Percentiles rank a stretch among this genome's conserved stretches.
These are phyloP conservation scores for Stephania yunnanensis DNA, from an alignment of 164 flowering plant genomes.

Conservation along the genomic window DNA sequence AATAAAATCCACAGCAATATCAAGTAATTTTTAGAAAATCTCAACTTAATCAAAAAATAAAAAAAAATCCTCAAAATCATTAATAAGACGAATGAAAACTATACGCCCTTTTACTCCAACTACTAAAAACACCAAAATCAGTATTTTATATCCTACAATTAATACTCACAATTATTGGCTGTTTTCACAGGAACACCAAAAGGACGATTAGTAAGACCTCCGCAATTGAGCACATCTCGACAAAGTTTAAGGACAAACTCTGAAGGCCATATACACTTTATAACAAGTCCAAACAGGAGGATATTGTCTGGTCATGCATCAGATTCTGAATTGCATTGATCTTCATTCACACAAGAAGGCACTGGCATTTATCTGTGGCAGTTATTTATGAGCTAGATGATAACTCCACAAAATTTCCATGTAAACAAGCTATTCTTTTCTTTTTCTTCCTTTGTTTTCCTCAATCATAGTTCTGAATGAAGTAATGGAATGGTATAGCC, in stretches of 20 bases:
- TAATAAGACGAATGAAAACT: not conserved
- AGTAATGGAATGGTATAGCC: not conserved
- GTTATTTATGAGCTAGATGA: not conserved
- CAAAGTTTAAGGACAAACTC: conserved; percentile 36
- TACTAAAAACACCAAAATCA: not conserved
- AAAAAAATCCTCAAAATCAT: not conserved
- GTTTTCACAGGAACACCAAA: conserved; percentile 35
- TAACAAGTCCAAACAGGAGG: conserved; percentile 31
- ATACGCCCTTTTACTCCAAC: not conserved
- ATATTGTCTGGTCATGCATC: conserved; percentile 40
- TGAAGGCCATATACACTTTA: conserved; percentile 31
- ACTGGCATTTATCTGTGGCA: not conserved
- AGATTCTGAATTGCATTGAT: conserved; percentile 57
- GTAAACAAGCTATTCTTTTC: too few species aligned
- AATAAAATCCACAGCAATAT: not conserved
- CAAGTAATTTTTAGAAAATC: not conserved
- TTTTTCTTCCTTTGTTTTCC: not conserved
- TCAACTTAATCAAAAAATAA: not conserved
- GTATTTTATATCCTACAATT: conserved; percentile 2
- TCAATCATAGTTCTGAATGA: not conserved
- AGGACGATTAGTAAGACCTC: conserved; percentile 47
- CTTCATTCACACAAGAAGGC: not conserved
- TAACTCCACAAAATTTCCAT: too few species aligned
- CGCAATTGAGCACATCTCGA: conserved; percentile 38
- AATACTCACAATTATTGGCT: not conserved